Evolutionary conservation across 83 land plant genomes (phyloP), one percentile per base, ranked within the genome.

Genomic region (Picea abies): DNA sequence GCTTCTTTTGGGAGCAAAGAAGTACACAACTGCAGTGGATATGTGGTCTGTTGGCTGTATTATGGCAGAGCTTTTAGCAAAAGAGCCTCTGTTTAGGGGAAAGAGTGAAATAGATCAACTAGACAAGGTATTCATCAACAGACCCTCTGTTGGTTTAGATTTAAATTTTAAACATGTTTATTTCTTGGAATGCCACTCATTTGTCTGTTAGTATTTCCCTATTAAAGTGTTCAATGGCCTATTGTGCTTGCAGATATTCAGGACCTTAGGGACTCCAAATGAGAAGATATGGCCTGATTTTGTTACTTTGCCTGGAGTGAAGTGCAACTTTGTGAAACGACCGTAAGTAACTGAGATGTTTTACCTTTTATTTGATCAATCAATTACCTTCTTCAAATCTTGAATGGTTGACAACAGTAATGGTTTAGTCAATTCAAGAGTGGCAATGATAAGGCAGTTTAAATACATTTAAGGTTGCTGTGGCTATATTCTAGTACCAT

Each of bases 221-320:
- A 44, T 9, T 44, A 44, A 44, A 5, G 47, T 44, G 47, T 44
- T 7, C 6, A 44, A 7, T 44, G 23, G 66, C 17, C 4, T 63
- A 17, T 80, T 23, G 8, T 29, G 2, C 19, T 63, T 83, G 83
- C 88, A 95, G 96, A 94, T 97, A 64, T 96, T 93, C 58, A 93
- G 80, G 78, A 87, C 80, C 9, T 89, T 94, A 66, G 99, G 98
- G 19, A 96, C 98, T 1, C 99, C 98, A 35, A 94, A 87, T 81
- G 98, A 96, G 84, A 92, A 83, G 37, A 93, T 91, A 58, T 98
- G 99, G 98, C 96, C 96, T 19, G 96, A 97, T 80, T 89, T 89
- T 83, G 82, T 85, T 15, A 90, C 93, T 32, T 70, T 96, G 60
- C 94, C 96, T 20, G 92, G 97, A 0, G 86, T 86, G 15, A 93